Evolutionary conservation across 2,329 filamentous ascomycete genomes (phyloP), one percentile per base, ranked within the genome.

Genomic region (Penicillium psychrosexuale): DNA sequence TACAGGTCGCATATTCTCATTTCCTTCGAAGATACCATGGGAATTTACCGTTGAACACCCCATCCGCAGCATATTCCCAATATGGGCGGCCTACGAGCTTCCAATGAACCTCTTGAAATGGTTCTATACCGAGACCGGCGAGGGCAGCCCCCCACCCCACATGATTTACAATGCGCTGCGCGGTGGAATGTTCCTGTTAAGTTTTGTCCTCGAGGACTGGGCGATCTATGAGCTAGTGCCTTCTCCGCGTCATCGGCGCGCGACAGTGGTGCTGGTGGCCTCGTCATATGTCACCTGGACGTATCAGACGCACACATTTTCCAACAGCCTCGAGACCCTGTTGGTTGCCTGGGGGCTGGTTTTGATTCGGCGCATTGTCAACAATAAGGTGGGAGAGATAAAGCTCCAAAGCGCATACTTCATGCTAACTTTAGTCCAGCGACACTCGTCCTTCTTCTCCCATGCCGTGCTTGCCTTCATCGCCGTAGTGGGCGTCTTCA

Each of bases 221-320:
- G 94, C 94, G 11, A 84, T 99, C 55, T 86, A 96, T 77, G 94
- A 99, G 73, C 81, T 97, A 60, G 86, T 97, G 52, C 85, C 86
- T 58, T 88, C 88, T 37, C 85, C 85, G 59, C 86, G 86, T 57
- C 78, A 83, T 66, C 86, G 91, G 60, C 84, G 84, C 64, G 79
- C 88, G 52, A 90, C 91, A 9, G 84, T 95, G 42, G 80, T 95
- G 43, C 81, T 99, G 54, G 89, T 97, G 57, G 91, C 93, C 43
- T 97, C 93, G 28, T 97, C 91, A 27, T 99, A 97, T 75, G 93
- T 97, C 64, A 99, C 94, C 45, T 99, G 94, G 93, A 97, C 93
- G 42, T 96, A 93, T 76, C 94, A 99, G 76, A 94, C 91, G 17
- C 94, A 99, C 75, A 97, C 94, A 12, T 97, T 99, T 73, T 97